Conservation (phyloP, 805 yeast species). For the Candida schatavii region DNA sequence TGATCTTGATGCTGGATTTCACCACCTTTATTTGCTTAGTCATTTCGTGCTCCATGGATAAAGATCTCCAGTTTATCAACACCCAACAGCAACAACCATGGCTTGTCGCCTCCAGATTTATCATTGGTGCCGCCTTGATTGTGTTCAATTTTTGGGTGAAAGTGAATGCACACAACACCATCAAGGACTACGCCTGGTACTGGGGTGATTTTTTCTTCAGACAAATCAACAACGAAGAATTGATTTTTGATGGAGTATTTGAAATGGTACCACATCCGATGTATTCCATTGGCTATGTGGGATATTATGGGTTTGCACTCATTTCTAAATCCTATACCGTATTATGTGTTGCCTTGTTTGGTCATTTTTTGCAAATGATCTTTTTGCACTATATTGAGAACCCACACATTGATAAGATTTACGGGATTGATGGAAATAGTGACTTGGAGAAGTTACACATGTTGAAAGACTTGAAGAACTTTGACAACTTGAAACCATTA, state of each 20-base stretch:
- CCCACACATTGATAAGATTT: conserved; percentile 83
- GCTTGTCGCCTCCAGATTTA: conserved; percentile 49
- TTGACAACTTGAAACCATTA: conserved; percentile 47
- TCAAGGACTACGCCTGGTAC: conserved; percentile 90
- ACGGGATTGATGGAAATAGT: conserved; percentile 46
- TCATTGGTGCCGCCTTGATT: conserved; percentile 59
- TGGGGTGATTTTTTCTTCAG: conserved; percentile 93
- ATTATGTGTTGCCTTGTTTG: conserved; percentile 64
- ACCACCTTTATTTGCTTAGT: conserved; percentile 70
- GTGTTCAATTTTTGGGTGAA: conserved; percentile 82
- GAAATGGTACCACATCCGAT: conserved; percentile 91
- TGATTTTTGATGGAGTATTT: conserved; percentile 85
- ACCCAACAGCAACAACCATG: conserved; percentile 36
- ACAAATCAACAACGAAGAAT: conserved; percentile 56
- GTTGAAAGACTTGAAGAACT: conserved; percentile 46
- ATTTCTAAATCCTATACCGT: conserved; percentile 73
- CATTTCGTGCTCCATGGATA: conserved; percentile 41
- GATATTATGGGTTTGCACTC: conserved; percentile 80
- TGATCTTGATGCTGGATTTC: conserved; percentile 82
- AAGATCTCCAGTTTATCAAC: conserved; percentile 34
- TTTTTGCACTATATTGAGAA: conserved; percentile 75
- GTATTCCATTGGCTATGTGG: conserved; percentile 87
- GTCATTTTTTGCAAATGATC: conserved; percentile 74
- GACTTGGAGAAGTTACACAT: conserved; percentile 39
- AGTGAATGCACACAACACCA: conserved; percentile 82